Percentiles rank a stretch among this genome's conserved stretches.
phyloP scores from a whole-genome alignment of 192 early-diverging fungal genomes.

The Umbelopsis sp. region DNA sequence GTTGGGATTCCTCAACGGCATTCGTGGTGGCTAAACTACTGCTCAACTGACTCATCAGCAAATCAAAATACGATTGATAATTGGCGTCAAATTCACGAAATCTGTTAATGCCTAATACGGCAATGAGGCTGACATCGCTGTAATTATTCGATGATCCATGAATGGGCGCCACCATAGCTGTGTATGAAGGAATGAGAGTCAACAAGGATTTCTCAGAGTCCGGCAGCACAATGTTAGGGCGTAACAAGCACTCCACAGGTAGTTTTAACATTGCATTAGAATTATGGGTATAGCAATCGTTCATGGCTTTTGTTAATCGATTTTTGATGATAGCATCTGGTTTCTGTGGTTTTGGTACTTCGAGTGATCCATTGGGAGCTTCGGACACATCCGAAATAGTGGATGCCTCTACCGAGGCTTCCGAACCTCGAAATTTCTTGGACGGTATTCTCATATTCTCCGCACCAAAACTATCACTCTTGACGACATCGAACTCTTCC shows the following conservation, averaged over 20 bases:
- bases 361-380: background rate
- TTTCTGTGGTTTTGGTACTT: background rate
- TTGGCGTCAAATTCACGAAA: background rate
- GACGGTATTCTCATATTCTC: constrained; percentile 11
- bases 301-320: background rate
- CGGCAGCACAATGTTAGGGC: background rate
- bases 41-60: constrained; percentile 3
- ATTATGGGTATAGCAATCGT: background rate
- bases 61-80: background rate
- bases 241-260: background rate
- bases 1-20: background rate
- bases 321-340: background rate
- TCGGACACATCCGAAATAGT: background rate
- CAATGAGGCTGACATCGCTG: background rate
- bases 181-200: background rate
- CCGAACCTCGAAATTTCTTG: background rate
- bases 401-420: background rate
- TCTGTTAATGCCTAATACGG: background rate
- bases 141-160: constrained; percentile 10
- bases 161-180: background rate
- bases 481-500: background rate
- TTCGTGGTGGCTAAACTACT: background rate
- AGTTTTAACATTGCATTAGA: background rate
- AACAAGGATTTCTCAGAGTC: background rate
- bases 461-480: background rate